Percentiles rank a stretch among this genome's conserved stretches.
Evolutionary conservation across 2,329 filamentous ascomycete species (phyloP).

Genomic region (Colletotrichum ledebouriae): DNA sequence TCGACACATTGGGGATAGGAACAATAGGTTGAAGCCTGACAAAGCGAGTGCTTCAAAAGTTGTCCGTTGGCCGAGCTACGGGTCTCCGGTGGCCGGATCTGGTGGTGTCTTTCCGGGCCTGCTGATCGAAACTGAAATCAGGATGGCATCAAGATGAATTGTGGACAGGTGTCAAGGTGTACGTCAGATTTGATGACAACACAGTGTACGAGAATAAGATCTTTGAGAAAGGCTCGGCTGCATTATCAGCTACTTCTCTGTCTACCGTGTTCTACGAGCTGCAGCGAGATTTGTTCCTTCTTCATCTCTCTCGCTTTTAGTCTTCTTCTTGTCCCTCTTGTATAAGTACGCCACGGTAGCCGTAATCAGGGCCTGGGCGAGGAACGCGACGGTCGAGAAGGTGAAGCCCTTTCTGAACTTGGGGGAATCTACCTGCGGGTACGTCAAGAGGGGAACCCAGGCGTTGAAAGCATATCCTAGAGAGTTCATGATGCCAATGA

Average conservation of each 20-base stretch:
- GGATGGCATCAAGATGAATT: too few relatives aligned
- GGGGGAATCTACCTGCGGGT: constrained; percentile 60
- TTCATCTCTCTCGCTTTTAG: constrained; percentile 13
- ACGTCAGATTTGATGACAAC: too few relatives aligned
- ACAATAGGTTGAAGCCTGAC: too few relatives aligned
- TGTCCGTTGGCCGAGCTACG: too few relatives aligned
- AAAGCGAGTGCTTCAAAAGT: too few relatives aligned
- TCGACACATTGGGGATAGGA: too few relatives aligned
- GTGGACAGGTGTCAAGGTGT: too few relatives aligned
- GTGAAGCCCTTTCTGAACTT: constrained; percentile 58
- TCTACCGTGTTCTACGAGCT: neutral
- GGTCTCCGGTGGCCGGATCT: too few relatives aligned
- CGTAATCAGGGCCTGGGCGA: constrained; percentile 25
- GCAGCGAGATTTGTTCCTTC: neutral
- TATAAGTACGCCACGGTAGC: constrained; percentile 27
- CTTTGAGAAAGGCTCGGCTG: too few relatives aligned
- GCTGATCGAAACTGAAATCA: too few relatives aligned
- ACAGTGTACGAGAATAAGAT: too few relatives aligned
- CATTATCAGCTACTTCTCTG: neutral
- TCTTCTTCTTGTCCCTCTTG: constrained; percentile 29
- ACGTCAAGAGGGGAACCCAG: constrained; percentile 68
- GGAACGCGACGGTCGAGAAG: constrained; percentile 46
- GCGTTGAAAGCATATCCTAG: constrained; percentile 62
- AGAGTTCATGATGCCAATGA: constrained; percentile 40
- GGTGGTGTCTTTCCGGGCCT: too few relatives aligned